Percentiles rank a stretch among this genome's conserved stretches.
These are phyloP conservation scores for Didymella glomerata DNA, from an alignment of 2,329 filamentous ascomycete species.

Conservation along the genomic window DNA sequence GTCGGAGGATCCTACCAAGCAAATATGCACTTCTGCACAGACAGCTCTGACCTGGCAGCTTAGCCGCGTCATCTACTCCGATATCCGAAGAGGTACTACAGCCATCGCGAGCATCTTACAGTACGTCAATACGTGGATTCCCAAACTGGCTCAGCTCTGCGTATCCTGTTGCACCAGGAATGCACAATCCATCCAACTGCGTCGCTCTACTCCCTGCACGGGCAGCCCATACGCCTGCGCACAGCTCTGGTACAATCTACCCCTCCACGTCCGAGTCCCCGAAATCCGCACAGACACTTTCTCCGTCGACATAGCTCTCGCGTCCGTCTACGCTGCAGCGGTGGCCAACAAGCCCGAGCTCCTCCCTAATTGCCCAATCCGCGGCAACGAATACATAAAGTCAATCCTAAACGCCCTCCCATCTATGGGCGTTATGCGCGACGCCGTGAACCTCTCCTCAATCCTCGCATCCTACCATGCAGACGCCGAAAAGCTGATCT, in stretches of 20 bases:
- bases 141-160: conserved; percentile 23
- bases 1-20: conserved; percentile 24
- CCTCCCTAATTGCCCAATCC: conserved; percentile 41
- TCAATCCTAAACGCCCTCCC: conserved; percentile 41
- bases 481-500: conserved; percentile 38
- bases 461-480: conserved; percentile 27
- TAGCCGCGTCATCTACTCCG: conserved; percentile 29
- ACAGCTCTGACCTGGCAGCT: conserved; percentile 40
- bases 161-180: conserved; percentile 33
- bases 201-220: conserved; percentile 39
- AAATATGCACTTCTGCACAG: conserved; percentile 29
- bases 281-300: conserved; percentile 43
- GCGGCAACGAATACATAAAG: conserved; percentile 18
- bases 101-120: conserved; percentile 31
- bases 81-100: conserved; percentile 17
- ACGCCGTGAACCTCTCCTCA: conserved; percentile 26
- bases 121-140: conserved; percentile 15
- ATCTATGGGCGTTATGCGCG: conserved; percentile 30
- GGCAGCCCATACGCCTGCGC: conserved; percentile 23
- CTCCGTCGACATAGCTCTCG: conserved; percentile 42
- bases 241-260: conserved; percentile 35
- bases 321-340: conserved; percentile 40
- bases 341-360: conserved; percentile 31
- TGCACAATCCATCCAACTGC: conserved; percentile 28
- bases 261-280: conserved; percentile 41